Evolutionary conservation across 2,329 filamentous ascomycete species (phyloP).

Genomic region (Grosmannia clavigera): DNA sequence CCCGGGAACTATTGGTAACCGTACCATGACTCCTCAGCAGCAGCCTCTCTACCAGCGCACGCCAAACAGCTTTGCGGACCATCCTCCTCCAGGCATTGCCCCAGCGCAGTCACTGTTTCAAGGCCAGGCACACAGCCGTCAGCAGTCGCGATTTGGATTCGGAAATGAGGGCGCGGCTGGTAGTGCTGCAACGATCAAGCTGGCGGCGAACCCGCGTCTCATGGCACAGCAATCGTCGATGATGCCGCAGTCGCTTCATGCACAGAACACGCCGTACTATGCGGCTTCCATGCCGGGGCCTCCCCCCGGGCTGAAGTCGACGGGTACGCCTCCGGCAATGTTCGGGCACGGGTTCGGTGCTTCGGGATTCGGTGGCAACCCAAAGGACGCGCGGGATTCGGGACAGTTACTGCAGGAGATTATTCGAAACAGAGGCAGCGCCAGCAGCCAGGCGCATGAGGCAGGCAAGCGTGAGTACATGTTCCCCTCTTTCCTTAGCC

Average conservation of each 20-base stretch:
- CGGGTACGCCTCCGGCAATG: conserved; percentile 87
- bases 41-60: conserved; percentile 48
- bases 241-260: conserved; percentile 58
- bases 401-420: conserved; percentile 72
- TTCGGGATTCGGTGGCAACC: conserved; percentile 51
- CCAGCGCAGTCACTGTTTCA: conserved; percentile 32
- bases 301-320: conserved; percentile 88
- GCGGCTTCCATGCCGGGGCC: conserved; percentile 79
- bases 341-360: conserved; percentile 79
- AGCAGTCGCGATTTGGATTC: conserved; percentile 81
- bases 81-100: conserved; percentile 19
- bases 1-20: conserved; percentile 13
- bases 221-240: conserved; percentile 81
- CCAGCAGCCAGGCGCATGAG: conserved; percentile 64
- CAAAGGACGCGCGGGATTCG: conserved; percentile 62
- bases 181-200: conserved; percentile 55
- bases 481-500: conserved; percentile 73
- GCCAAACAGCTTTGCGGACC: conserved; percentile 44
- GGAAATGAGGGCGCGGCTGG: conserved; percentile 57
- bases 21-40: conserved; percentile 16
- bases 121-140: conserved; percentile 59
- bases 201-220: conserved; percentile 64
- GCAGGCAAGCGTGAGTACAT: conserved; percentile 97
- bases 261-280: conserved; percentile 61
- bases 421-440: conserved; percentile 50